phyloP scores from a whole-genome alignment of 768 basidiomycete species.

The Austroboletus festivus region DNA sequence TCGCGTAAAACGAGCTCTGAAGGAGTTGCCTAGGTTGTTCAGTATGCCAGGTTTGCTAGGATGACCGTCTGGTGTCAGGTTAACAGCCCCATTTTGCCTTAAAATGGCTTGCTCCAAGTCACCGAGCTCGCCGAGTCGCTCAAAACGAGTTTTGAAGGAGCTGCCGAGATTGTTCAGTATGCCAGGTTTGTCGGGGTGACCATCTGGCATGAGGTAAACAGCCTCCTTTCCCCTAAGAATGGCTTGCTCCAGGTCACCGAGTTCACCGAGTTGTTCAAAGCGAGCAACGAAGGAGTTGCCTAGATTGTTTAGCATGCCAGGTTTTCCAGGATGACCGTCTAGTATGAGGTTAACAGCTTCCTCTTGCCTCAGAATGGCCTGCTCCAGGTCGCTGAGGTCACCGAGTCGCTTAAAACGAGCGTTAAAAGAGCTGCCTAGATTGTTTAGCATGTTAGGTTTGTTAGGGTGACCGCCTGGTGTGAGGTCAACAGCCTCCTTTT shows the following conservation, averaged over 20 bases:
- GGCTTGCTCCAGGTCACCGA: neutral
- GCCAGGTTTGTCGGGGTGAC: neutral
- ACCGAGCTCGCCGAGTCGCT: neutral
- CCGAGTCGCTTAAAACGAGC: neutral
- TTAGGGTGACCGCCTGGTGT: too few relatives aligned
- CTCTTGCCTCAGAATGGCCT: neutral
- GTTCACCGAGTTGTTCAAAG: neutral
- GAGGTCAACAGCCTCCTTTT: too few relatives aligned
- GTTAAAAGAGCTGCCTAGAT: too few relatives aligned
- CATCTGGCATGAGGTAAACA: neutral
- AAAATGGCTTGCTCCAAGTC: neutral
- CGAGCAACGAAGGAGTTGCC: neutral
- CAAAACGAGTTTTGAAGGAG: neutral
- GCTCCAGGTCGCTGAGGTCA: neutral
- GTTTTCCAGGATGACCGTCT: neutral
- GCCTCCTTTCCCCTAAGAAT: neutral
- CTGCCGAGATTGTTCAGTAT: neutral
- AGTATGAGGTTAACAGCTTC: neutral
- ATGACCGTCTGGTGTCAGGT: neutral
- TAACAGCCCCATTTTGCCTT: neutral
- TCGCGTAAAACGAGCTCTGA: neutral
- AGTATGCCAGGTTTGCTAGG: neutral
- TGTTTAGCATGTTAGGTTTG: too few relatives aligned
- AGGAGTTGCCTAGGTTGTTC: neutral
- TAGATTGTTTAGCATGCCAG: neutral